These are phyloP conservation scores for Trametes hirsuta DNA, from an alignment of 1,284 basidiomycete genomes.

Conservation along the genomic window DNA sequence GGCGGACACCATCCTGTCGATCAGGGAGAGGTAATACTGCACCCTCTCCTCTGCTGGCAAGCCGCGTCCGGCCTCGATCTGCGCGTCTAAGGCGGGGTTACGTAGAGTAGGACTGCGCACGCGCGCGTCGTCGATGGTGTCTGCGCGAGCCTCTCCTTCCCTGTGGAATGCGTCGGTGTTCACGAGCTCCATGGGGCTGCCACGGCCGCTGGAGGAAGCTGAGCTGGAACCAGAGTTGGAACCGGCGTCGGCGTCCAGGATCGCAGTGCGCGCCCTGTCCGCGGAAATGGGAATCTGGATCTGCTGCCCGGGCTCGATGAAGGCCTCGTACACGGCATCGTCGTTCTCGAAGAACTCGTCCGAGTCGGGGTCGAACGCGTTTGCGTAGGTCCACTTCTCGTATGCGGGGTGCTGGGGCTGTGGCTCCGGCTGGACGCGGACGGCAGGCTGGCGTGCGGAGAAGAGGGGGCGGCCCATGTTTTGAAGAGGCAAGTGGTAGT, in stretches of 20 bases:
- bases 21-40: slow-evolving; percentile 14
- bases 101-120: slow-evolving; percentile 12
- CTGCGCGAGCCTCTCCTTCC: slow-evolving; percentile 10
- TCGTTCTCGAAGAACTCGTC: slow-evolving; percentile 69
- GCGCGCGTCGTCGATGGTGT: slow-evolving; percentile 34
- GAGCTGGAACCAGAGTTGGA: slow-evolving; percentile 32
- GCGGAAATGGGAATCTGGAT: slow-evolving; percentile 20
- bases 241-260: slow-evolving; percentile 19
- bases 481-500: slow-evolving; percentile 25
- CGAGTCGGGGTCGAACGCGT: slow-evolving; percentile 79
- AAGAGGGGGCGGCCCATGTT: slow-evolving; percentile 72
- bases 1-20: slow-evolving; percentile 11
- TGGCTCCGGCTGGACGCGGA: slow-evolving; percentile 53
- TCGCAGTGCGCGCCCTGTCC: background rate
- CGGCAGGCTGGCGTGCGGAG: slow-evolving; percentile 53
- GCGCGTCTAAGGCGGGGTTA: slow-evolving; percentile 12
- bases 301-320: slow-evolving; percentile 47
- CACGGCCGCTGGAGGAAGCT: slow-evolving; percentile 35
- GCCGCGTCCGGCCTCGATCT: slow-evolving; percentile 17
- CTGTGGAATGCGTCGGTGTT: slow-evolving; percentile 38
- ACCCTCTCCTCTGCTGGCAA: slow-evolving; percentile 13
- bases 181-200: slow-evolving; percentile 43
- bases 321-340: slow-evolving; percentile 68
- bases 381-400: slow-evolving; percentile 66
- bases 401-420: slow-evolving; percentile 42